Percentiles rank a stretch among this genome's conserved stretches.
These are phyloP conservation scores for Annulohypoxylon truncatum DNA, from an alignment of 2,329 filamentous ascomycete species.

Conservation along the genomic window DNA sequence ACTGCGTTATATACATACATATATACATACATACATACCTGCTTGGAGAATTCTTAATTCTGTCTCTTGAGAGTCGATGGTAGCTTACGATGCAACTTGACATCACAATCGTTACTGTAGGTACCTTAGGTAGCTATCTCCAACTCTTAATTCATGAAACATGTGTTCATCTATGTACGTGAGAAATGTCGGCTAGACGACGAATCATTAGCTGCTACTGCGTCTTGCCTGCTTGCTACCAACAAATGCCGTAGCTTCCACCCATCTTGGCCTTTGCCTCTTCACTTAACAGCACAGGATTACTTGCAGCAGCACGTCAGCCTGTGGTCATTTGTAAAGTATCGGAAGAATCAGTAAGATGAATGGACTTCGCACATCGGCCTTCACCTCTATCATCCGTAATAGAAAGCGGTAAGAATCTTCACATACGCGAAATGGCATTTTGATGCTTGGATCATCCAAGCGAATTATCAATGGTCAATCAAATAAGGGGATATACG, in stretches of 20 bases:
- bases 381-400: not conserved
- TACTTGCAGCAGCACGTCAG: slow-evolving; percentile 41
- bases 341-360: slow-evolving; percentile 4
- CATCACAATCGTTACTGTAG: slow-evolving; percentile 22
- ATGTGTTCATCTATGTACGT: slow-evolving; percentile 20
- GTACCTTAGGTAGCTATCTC: not conserved
- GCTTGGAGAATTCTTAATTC: not conserved
- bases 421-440: not conserved
- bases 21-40: not conserved
- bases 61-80: not conserved
- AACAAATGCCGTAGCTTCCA: slow-evolving; percentile 4
- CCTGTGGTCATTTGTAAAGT: slow-evolving; percentile 27
- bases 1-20: not conserved
- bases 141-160: slow-evolving; percentile 25
- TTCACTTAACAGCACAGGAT: slow-evolving; percentile 21
- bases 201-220: not conserved
- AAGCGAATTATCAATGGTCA: no score
- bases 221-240: not conserved
- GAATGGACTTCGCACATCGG: not conserved
- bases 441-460: no score
- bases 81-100: slow-evolving; percentile 29
- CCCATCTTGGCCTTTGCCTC: slow-evolving; percentile 11
- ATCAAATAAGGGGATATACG: not conserved
- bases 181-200: slow-evolving; percentile 19
- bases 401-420: not conserved